Evolutionary conservation across 225 moss, liverwort and hornwort genomes (phyloP).

Genomic region (Pseudoscleropodium purum): DNA sequence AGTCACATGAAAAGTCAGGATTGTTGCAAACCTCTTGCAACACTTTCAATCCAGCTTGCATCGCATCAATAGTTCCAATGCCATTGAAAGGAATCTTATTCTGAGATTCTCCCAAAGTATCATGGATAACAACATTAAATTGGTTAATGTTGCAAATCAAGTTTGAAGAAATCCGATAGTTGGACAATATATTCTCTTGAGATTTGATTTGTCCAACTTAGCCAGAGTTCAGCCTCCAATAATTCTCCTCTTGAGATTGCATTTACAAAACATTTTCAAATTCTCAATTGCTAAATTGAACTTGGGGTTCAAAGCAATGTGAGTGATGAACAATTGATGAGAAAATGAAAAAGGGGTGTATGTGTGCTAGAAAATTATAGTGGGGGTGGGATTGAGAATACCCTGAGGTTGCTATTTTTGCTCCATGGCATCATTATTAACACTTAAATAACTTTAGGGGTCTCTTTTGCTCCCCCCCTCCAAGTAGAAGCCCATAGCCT

Average conservation of each 20-base stretch:
- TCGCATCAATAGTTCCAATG: background rate
- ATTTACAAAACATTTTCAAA: background rate
- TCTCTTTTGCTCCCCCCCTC: no score
- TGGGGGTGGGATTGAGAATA: background rate
- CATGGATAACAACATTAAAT: background rate
- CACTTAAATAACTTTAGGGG: no score
- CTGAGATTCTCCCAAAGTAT: background rate
- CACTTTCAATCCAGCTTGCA: background rate
- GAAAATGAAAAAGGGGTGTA: background rate
- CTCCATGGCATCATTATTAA: no score
- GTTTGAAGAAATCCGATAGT: background rate
- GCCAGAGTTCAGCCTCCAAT: background rate
- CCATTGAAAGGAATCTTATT: background rate
- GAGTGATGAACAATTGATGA: background rate
- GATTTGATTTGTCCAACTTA: background rate
- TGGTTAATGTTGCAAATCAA: background rate
- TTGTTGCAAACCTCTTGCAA: background rate
- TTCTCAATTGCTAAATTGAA: background rate
- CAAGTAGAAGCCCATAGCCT: no score
- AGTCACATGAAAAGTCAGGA: background rate
- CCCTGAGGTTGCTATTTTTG: background rate
- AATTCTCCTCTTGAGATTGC: background rate
- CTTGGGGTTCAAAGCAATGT: background rate
- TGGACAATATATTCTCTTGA: background rate
- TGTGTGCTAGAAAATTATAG: background rate